Base-by-base conservation (phyloP, 371 early-diverging fungal species). In the Mortierella sp. region DNA sequence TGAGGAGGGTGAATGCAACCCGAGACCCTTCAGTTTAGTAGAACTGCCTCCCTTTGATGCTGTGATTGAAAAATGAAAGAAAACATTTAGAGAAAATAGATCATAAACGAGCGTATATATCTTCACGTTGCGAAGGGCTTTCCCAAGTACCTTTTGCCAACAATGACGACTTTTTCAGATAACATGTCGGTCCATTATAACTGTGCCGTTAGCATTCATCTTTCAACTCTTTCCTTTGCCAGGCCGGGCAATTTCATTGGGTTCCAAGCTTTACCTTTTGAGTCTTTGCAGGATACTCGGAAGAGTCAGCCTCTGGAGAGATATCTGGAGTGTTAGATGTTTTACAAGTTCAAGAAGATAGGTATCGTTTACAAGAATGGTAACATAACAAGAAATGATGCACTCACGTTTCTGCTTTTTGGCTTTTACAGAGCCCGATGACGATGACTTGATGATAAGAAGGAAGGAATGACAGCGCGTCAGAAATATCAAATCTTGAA, bases 321-420 rank as follows among this genome's bases (percentile, higher is more conserved):
- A 49, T 24, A 30, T 22, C 9, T 28, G 6, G n/a, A 28, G 49
- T 28, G 63, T 62, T 28, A 39, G 63, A 26, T 20, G 28, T 11
- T 26, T 55, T 51, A n/a, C n/a, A 51, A n/a, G 1, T n/a, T 18
- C n/a, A 18, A 51, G 18, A 18, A 6, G 16, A 11, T 16, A 10
- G 16, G 16, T 16, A 10, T 14, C 9, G 16, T 43, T 35, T 35
- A 35, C 0, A 35, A 11, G 11, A 43, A 4, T 11, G 30, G 12
- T 28, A 28, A n/a, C 22, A 35, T 12, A 4, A 16, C 20, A 51
- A n/a, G 5, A 10, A 60, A 45, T 16, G 45, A 51, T 51, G n/a
- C 5, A 45, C 77, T 54, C 62, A 77, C 78, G 64, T 59, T 78
- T 78, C 37, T 64, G 73, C 24, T 78, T 78, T 39, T 78, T 78